Base-by-base conservation (phyloP, 179 eudicot species). In the Patellifolia procumbens region DNA sequence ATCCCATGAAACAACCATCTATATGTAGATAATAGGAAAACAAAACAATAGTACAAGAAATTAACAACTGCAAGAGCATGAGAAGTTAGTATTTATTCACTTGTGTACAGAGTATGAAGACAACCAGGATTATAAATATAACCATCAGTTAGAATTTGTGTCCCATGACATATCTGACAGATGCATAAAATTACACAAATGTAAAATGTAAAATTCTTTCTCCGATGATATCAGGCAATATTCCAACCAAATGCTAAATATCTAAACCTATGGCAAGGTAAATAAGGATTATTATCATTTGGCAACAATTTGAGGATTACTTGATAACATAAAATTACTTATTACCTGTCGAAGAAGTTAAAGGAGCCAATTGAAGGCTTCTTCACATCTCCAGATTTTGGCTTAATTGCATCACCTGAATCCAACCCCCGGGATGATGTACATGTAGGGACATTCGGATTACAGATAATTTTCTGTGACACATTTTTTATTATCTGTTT, bases 341-440 rank as follows among this genome's bases (percentile, higher is more conserved):
- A n/a, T 6, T 84, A 93, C 99, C 98, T 89, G 64, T 87, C 98
- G 84, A 96, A 93, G 89, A 91, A 96, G 87, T 76, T 85, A 68
- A 78, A 76, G 66, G 91, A 78, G 58, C 87, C 86, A 35, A 60
- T 71, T 29, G 85, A 68, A 74, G 83, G 86, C 89, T 86, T 91
- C 85, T 88, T 93, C 17, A 76, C 75, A 72, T 66, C 75, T 80
- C 79, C 81, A 51, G 89, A 64, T 72, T 80, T 87, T 70, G 56
- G 63, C 78, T 79, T 78, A 42, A 35, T 68, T 52, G 37, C 72
- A 70, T 81, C 79, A 64, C 83, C 79, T 69, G 74, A 26, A 76
- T 80, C 78, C 70, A 81, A 79, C 62, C 74, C 86, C 45, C 76
- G 60, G 59, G 77, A 74, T 55, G 83, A 80, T 28, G 79, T 63